Evolutionary conservation across 73 alveolate species (phyloP), one percentile per base, ranked within the genome.

Genomic region (Durusdinium trenchii): DNA sequence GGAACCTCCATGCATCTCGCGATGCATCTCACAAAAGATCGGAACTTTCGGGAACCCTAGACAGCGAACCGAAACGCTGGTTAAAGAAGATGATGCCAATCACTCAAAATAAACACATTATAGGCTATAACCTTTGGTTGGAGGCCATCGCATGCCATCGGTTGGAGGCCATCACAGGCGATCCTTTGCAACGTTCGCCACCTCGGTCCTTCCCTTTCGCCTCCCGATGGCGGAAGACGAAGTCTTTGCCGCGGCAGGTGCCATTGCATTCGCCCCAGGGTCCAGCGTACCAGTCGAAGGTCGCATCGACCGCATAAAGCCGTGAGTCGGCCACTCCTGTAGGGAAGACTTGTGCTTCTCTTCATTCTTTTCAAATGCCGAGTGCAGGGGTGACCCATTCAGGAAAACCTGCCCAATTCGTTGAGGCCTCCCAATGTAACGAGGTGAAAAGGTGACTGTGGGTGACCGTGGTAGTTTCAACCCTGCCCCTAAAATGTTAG

Each of bases 241-340:
- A 47, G 47, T 18, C 91, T 35, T 81, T 32, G 35, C 91, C 91
- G 35, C 91, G 43, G 48, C 91, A 81, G 67, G 71, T 81, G 9
- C 91, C 91, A 30, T 81, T 81, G 91, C 91, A 81, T 32, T 46
- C 69, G 67, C 86, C 52, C 60, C 61, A 89, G 54, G 69, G n/a
- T 38, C 96, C 86, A 35, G 96, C 60, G 36, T 12, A 50, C 96
- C 96, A 89, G 3, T 48, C 62, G 52, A 89, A 89, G 96, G 69
- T 43, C 9, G 52, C 96, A 38, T 89, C 96, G 36, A 73, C 76
- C 14, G 96, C 50, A n/a, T n/a, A 89, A 16, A 89, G 85, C 57
- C 69, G 85, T 28, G 96, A 62, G 14, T 18, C 38, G 43, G 12
- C 40, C 76, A 3, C 38, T 40, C 35, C 64, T 79, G 51, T 12